These are phyloP conservation scores for Boletus sp. DNA, from an alignment of 768 basidiomycete genomes.

Conservation along the genomic window DNA sequence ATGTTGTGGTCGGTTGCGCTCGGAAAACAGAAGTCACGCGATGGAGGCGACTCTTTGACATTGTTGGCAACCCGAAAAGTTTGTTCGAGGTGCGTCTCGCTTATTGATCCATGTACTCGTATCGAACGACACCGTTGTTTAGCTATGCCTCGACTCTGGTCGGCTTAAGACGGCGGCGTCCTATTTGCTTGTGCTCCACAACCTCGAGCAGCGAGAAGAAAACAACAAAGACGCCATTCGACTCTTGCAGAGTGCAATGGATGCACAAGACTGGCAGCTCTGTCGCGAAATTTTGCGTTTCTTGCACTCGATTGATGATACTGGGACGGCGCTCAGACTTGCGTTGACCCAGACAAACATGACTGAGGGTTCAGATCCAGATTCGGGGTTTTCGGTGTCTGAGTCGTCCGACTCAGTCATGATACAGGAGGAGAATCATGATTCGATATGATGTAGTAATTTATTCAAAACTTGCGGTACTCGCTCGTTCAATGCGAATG, in stretches of 20 bases:
- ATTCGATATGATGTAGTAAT: background rate
- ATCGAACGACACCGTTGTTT: background rate
- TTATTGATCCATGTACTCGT: background rate
- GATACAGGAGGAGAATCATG: background rate
- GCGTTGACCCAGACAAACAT: slow-evolving; percentile 58
- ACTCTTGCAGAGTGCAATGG: slow-evolving; percentile 72
- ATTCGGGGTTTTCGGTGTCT: background rate
- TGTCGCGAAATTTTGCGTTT: slow-evolving; percentile 92
- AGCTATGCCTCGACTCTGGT: slow-evolving; percentile 74
- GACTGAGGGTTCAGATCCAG: slow-evolving; percentile 5
- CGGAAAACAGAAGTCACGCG: slow-evolving; percentile 92
- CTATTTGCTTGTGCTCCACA: slow-evolving; percentile 91
- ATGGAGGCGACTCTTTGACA: slow-evolving; percentile 86
- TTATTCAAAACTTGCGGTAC: background rate
- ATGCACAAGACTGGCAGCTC: slow-evolving; percentile 82
- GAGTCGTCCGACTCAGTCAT: background rate
- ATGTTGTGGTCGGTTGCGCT: slow-evolving; percentile 94
- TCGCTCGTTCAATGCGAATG: too few relatives aligned
- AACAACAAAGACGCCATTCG: slow-evolving; percentile 75
- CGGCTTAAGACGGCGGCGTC: slow-evolving; percentile 87
- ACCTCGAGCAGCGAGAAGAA: slow-evolving; percentile 86
- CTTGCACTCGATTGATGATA: slow-evolving; percentile 88
- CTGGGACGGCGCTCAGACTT: slow-evolving; percentile 64
- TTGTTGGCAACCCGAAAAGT: slow-evolving; percentile 86
- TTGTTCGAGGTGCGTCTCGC: slow-evolving; percentile 76